Evolutionary conservation across 805 yeast species (phyloP).

Genomic region (Nakazawaea laoshanensis): DNA sequence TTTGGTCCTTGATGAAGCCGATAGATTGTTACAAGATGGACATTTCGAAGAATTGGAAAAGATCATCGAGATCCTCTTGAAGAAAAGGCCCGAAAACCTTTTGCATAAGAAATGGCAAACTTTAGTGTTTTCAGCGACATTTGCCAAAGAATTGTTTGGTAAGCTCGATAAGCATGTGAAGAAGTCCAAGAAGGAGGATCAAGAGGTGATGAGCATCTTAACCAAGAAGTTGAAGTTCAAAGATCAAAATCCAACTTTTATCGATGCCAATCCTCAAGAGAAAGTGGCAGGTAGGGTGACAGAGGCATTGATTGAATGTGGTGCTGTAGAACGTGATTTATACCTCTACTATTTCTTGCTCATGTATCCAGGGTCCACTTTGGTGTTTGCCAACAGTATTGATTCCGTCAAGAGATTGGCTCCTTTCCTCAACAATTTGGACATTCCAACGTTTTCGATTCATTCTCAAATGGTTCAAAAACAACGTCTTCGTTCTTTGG

Average conservation of each 20-base stretch:
- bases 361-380: slow-evolving; percentile 81
- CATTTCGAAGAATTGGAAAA: slow-evolving; percentile 90
- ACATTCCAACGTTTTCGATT: slow-evolving; percentile 62
- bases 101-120: slow-evolving; percentile 59
- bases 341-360: slow-evolving; percentile 80
- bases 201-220: slow-evolving; percentile 58
- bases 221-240: slow-evolving; percentile 65
- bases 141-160: slow-evolving; percentile 71
- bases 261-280: slow-evolving; percentile 85
- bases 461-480: slow-evolving; percentile 96
- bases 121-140: slow-evolving; percentile 91
- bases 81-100: slow-evolving; percentile 34
- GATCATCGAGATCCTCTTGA: slow-evolving; percentile 56
- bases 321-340: slow-evolving; percentile 81
- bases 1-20: slow-evolving; percentile 89
- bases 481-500: slow-evolving; percentile 80
- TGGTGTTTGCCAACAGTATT: slow-evolving; percentile 92
- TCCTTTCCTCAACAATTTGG: slow-evolving; percentile 63
- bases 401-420: slow-evolving; percentile 85
- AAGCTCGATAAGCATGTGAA: slow-evolving; percentile 43
- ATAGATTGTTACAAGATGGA: slow-evolving; percentile 88
- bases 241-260: slow-evolving; percentile 53
- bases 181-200: slow-evolving; percentile 30
- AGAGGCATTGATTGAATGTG: slow-evolving; percentile 89
- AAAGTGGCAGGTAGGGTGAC: slow-evolving; percentile 65